Evolutionary conservation across 805 yeast species (phyloP), one percentile per base, ranked within the genome.

Genomic region (Scheffersomyces coipomensis): DNA sequence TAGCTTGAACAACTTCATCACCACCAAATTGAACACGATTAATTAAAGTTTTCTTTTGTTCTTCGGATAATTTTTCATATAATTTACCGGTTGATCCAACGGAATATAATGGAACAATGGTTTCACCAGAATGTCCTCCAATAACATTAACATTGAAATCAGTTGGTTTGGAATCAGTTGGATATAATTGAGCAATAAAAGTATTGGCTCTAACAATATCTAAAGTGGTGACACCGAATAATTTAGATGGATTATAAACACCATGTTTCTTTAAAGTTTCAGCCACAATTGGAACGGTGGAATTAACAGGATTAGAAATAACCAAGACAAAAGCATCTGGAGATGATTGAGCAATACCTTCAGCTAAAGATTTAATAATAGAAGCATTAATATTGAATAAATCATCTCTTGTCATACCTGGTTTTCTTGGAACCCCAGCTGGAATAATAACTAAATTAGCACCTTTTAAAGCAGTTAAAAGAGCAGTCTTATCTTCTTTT

Each of bases 101-200:
- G 27, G 89, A 76, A 60, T 83, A 78, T 50, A 89, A 73, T 39
- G 97, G 97, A 30, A 89, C 93, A 58, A 89, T 89, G 35, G 97
- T 89, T 59, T 85, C 91, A 48, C 97, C 97, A 23, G 96, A 87
- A 73, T 89, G 97, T 38, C 97, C 97, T 46, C 97, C 97, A 51
- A 89, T 72, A 38, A 90, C 96, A 16, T 88, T 82, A 39, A 88
- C 71, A 51, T 74, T 75, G 48, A 69, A 74, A 48, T 75, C 69
- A 37, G 86, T 73, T 46, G 79, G 72, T 46, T 69, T 66, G 39
- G 71, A 46, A 22, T 65, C 67, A 17, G 50, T 59, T 29, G 73
- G 70, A 39, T 67, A 66, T 35, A 79, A 64, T 51, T 79, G 80
- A 33, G 88, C 75, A 45, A 83, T 66, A 63, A 88, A 88, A 33